Evolutionary conservation across 768 basidiomycete species (phyloP).

Genomic region (Amanita inopinata): DNA sequence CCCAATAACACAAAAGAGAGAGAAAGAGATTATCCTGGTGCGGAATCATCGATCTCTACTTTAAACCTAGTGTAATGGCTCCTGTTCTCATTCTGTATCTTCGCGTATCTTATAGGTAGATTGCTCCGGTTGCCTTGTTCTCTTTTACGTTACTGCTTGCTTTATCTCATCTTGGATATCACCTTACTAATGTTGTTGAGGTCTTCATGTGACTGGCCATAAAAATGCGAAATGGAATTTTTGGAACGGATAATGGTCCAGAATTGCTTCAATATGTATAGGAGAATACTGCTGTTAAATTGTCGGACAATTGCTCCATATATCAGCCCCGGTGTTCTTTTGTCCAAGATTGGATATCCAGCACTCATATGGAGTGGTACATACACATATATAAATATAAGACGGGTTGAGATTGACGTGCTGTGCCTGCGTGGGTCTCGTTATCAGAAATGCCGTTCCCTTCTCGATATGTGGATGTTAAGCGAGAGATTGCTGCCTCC

Average conservation of each 20-base stretch:
- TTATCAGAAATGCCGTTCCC: conserved; percentile 18
- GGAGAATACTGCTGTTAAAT: too few relatives aligned
- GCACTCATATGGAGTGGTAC: too few relatives aligned
- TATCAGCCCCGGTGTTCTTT: too few relatives aligned
- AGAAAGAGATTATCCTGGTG: not conserved
- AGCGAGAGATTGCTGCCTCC: conserved; percentile 41
- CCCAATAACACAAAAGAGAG: conserved; percentile 11
- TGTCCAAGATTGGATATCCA: too few relatives aligned
- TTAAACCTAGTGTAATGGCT: not conserved
- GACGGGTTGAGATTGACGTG: too few relatives aligned
- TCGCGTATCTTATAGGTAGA: not conserved
- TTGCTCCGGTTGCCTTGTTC: not conserved
- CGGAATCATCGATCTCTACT: not conserved
- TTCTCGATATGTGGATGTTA: conserved; percentile 47
- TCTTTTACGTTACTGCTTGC: not conserved
- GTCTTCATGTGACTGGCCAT: not conserved
- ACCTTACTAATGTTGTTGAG: conserved; percentile 5
- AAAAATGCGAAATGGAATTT: too few relatives aligned
- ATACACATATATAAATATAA: not conserved
- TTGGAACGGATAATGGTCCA: too few relatives aligned
- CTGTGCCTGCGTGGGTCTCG: too few relatives aligned
- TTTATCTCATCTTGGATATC: conserved; percentile 4
- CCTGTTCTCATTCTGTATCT: not conserved
- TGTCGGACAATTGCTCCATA: too few relatives aligned
- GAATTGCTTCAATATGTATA: too few relatives aligned